A percentile compares a stretch with the other conserved stretches of the same genome.
These are phyloP conservation scores for Paracoccidioides brasiliensis DNA, from an alignment of 2,329 filamentous ascomycete genomes.

Conservation along the genomic window DNA sequence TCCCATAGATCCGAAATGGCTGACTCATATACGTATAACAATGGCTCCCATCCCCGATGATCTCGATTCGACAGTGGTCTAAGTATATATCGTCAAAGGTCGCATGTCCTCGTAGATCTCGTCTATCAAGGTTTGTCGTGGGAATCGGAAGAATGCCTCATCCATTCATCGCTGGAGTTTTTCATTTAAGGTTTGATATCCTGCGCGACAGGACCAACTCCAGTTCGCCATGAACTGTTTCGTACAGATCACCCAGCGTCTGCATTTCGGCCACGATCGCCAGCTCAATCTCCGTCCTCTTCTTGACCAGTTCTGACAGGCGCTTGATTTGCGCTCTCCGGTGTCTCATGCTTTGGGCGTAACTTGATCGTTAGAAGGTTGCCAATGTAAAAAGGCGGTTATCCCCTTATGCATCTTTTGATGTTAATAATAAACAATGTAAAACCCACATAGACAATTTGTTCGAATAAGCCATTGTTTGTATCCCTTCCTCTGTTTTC, in stretches of 20 bases:
- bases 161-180: background rate
- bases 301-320: constrained; percentile 10
- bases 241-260: constrained; percentile 5
- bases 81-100: background rate
- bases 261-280: constrained; percentile 8
- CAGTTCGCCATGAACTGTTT: constrained; percentile 1
- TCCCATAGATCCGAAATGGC: background rate
- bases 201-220: background rate
- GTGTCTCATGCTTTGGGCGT: constrained; percentile 5
- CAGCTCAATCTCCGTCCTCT: constrained; percentile 11
- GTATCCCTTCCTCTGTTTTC: constrained; percentile 7
- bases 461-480: constrained; percentile 3
- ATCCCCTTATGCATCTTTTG: background rate
- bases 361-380: background rate
- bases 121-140: background rate
- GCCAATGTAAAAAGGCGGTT: background rate
- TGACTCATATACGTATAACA: background rate
- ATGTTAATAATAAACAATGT: background rate
- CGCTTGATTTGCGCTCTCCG: constrained; percentile 7
- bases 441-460: constrained; percentile 7
- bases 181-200: background rate
- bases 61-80: background rate
- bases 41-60: background rate
- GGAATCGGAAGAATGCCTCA: background rate
- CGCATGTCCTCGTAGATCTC: background rate